Evolutionary conservation across 371 early-diverging fungal species (phyloP).

Genomic region (Funneliformis caledonium): DNA sequence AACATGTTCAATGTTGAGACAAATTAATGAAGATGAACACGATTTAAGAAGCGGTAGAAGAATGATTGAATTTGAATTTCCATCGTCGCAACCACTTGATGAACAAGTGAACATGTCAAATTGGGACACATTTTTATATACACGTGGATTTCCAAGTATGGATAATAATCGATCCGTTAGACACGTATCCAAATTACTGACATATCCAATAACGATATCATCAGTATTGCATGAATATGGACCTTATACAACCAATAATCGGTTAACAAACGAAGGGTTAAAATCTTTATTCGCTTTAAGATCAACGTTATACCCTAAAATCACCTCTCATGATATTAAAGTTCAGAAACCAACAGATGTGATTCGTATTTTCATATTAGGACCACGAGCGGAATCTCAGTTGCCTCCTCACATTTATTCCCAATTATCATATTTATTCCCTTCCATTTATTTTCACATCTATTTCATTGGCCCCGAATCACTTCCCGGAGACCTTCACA

Average conservation of each 20-base stretch:
- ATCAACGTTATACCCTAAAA: constrained; percentile 68
- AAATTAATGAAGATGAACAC: constrained; percentile 84
- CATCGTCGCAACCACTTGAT: constrained; percentile 76
- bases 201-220: constrained; percentile 85
- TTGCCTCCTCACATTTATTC: constrained; percentile 79
- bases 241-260: constrained; percentile 65
- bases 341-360: constrained; percentile 56
- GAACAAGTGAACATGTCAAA: constrained; percentile 78
- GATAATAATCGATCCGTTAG: constrained; percentile 77
- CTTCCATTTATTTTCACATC: constrained; percentile 76
- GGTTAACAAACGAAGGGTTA: constrained; percentile 75
- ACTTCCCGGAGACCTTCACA: constrained; percentile 55
- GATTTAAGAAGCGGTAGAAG: constrained; percentile 80
- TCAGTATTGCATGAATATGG: constrained; percentile 76
- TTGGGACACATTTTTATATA: constrained; percentile 86
- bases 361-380: constrained; percentile 75
- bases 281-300: constrained; percentile 75
- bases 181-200: constrained; percentile 80
- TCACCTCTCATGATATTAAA: constrained; percentile 54
- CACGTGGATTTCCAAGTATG: constrained; percentile 80
- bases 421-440: constrained; percentile 80
- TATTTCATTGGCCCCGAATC: constrained; percentile 86
- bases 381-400: constrained; percentile 81
- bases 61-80: constrained; percentile 85
- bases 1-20: constrained; percentile 65